Base-by-base conservation (phyloP, 257 asterid genomes). In the Plantago ovata region DNA sequence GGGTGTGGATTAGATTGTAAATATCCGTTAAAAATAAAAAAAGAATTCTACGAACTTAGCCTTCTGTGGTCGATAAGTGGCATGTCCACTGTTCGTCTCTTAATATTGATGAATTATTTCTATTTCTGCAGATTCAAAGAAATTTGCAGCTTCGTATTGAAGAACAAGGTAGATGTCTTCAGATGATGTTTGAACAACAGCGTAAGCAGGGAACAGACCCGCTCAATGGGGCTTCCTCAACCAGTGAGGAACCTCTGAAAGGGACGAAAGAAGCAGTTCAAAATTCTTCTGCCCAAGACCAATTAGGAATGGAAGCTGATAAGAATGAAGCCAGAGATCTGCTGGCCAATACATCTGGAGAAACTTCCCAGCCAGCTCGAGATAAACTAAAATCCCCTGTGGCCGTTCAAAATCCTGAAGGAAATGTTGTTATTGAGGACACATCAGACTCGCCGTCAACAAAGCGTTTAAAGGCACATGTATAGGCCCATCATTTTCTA, bases 171-270 rank as follows among this genome's bases (percentile, higher is more conserved):
- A 72, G 74, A 56, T 64, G 72, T 65, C 93, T 90, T 46, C 96
- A 90, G 72, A 71, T 79, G 95, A 86, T 90, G 96, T 82, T 90
- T 72, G 97, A 90, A 80, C 77, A 79, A 80, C 97, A 90, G 78
- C 79, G 83, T 75, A 82, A 84, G 71, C 74, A 89, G 8, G 84
- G 87, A 16, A 38, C 56, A 41, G 91, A 81, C 60, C 56, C 55
- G 61, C 63, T 61, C 74, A 81, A 79, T 74, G 88, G 75, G 67
- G 65, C 65, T 40, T 68, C 91, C 67, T 70, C 90, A 33, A 51
- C 69, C 46, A 52, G 55, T 10, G 91, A 79, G 36, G 36, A 28
- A 28, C 36, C 36, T 28, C 36, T 28, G 69, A 76, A 73, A 50
- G 84, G 64, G 61, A 21, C 14, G 41, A 58, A 61, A n/a, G 80